Percentiles rank a stretch among this genome's conserved stretches.
These are phyloP conservation scores for Cucurbita maxima DNA, from an alignment of 306 rosid genomes.

Conservation along the genomic window DNA sequence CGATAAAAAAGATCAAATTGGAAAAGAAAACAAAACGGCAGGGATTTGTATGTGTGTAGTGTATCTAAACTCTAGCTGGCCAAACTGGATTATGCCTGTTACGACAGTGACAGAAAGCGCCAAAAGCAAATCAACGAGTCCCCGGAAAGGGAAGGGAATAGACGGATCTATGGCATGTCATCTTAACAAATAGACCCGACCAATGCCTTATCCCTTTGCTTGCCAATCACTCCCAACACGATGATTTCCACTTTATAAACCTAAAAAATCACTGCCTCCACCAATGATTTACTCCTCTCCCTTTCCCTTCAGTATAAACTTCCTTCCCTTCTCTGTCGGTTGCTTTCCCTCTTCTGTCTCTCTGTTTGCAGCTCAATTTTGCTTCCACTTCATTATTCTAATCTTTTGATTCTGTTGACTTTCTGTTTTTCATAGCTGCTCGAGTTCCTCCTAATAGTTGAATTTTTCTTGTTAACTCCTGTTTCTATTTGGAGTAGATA, in stretches of 20 bases:
- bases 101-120: background rate
- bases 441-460: background rate
- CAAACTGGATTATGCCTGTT: background rate
- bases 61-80: background rate
- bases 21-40: background rate
- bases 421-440: background rate
- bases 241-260: background rate
- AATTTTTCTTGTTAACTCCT: background rate
- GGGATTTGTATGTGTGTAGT: too few species aligned
- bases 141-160: background rate
- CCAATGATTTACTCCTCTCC: background rate
- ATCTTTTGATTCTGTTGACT: background rate
- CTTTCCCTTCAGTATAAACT: background rate
- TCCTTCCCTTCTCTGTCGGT: background rate
- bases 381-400: background rate
- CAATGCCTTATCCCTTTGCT: background rate
- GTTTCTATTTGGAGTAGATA: background rate
- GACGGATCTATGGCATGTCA: background rate
- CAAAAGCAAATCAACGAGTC: background rate
- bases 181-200: background rate
- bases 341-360: background rate
- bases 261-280: background rate
- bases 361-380: background rate
- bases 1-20: background rate
- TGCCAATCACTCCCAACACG: background rate